These are phyloP conservation scores for Aspergillus sclerotialis DNA, from an alignment of 2,329 filamentous ascomycete species.

Conservation along the genomic window DNA sequence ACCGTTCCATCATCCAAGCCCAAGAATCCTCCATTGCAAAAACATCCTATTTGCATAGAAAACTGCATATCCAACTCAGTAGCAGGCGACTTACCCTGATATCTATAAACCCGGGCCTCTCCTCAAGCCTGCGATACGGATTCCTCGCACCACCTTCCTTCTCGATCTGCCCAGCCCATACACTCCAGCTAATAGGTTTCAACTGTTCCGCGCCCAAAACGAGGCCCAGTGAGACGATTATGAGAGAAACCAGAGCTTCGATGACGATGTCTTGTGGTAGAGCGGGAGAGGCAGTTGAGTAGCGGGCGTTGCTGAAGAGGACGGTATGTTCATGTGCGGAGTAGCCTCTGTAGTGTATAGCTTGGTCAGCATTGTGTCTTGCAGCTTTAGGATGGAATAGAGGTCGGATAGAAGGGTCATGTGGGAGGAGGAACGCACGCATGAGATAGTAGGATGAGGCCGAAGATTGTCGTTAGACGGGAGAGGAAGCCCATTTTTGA, in stretches of 20 bases:
- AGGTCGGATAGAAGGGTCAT: too few relatives aligned
- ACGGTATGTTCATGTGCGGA: constrained; percentile 88
- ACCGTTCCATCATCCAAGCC: too few relatives aligned
- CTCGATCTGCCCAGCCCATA: constrained; percentile 64
- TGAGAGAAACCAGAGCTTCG: constrained; percentile 73
- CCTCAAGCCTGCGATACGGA: constrained; percentile 72
- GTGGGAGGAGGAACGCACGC: too few relatives aligned
- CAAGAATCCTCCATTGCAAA: too few relatives aligned
- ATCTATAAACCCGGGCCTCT: constrained; percentile 77
- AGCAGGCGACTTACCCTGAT: constrained; percentile 72
- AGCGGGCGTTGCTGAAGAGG: constrained; percentile 55
- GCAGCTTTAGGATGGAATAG: background rate
- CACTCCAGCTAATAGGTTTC: constrained; percentile 82
- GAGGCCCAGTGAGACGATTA: constrained; percentile 76
- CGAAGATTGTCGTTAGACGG: constrained; percentile 63
- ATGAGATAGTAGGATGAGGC: constrained; percentile 73
- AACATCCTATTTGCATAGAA: too few relatives aligned
- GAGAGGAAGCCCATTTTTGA: constrained; percentile 63
- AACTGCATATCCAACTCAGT: too few relatives aligned
- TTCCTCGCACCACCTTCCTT: constrained; percentile 64
- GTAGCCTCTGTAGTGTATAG: constrained; percentile 63
- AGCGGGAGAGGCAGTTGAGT: constrained; percentile 34
- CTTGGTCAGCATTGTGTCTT: background rate
- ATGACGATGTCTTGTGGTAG: constrained; percentile 81
- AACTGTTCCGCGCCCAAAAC: constrained; percentile 70